Base-by-base conservation (phyloP, 768 basidiomycete genomes). In the Trametes cubensis region DNA sequence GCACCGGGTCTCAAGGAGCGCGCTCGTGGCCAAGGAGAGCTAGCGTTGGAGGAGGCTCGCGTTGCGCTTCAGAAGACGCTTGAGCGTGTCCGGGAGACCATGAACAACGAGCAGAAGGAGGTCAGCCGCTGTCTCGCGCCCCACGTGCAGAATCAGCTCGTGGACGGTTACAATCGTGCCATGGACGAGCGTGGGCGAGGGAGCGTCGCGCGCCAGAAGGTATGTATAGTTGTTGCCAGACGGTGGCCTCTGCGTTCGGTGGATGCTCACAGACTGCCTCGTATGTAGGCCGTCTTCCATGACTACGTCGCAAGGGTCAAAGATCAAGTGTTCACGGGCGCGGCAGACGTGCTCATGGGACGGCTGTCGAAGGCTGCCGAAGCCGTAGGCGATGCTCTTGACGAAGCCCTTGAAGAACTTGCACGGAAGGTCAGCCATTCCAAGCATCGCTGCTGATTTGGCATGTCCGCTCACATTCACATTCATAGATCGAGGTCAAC, bases 131-230 rank as follows among this genome's bases (percentile, higher is more conserved):
- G 77, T 64, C 75, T 87, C 61, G 78, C 83, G 13, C 85, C 85
- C 17, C 81, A 85, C 67, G 79, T 87, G 14, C 82, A 84, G 63
- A 68, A 69, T 11, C 79, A 83, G 64, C 75, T 87, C 13, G 25
- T 74, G 11, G 78, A 81, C 7, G 84, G 82, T 0, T 88, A 88
- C 67, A 71, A 82, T 53, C 73, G 63, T 2, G 85, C 86, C 0
- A 81, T 84, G 80, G 72, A 78, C 54, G 83, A 86, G 65, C 70
- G 78, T 42, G 86, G 86, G 2, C 74, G 40, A 18, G 86, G 86
- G 11, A 83, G 82, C 59, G 84, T 87, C 5, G 81, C 80, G 5
- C 77, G 85, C 13, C 86, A 86, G 73, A 87, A 85, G 79, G 84
- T 83, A 58, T 17, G 55, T 62, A n/a, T 40, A 21, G 18, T 15